Evolutionary conservation across 75 land plant species (phyloP), one percentile per base, ranked within the genome.

Genomic region (Isoetes taiwanensis): DNA sequence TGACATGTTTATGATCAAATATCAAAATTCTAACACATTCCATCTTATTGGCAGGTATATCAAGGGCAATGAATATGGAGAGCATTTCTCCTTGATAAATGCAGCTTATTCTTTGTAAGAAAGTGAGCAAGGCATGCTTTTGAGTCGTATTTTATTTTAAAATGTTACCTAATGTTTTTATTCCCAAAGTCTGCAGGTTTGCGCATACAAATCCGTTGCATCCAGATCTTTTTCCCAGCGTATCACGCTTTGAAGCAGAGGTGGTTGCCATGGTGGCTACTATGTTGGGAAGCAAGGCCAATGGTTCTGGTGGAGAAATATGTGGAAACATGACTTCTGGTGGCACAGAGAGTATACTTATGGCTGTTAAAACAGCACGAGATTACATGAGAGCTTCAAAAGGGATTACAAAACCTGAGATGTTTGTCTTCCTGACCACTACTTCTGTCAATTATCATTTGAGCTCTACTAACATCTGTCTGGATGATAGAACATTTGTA

Each of bases 241-340:
- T 93, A 40, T 72, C 80, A 31, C 64, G 72, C 11, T 84, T 88
- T 74, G 98, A 93, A 59, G 75, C 76, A 14, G 98, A 93, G 74
- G 86, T 88, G 28, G 86, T 88, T 31, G 85, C 90, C 40, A 93
- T 93, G 90, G 88, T 90, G 3, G 85, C 98, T 53, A 67, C 90
- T 3, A 56, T 93, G 24, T 76, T 93, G 41, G 95, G 98, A 23
- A 80, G 86, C 43, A 81, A 73, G 57, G 79, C 68, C 39, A 73
- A 74, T 57, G 58, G 67, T 41, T 77, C 85, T 52, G 85, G 90
- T 59, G 91, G 87, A 35, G 80, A 88, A 60, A 64, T 93, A 8
- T 93, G 98, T 78, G 98, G 98, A 28, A 93, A 93, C 59, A 93
- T 93, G 98, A 79, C 95, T 26, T 93, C 98, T 17, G 98, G 98